Evolutionary conservation across 306 rosid genomes (phyloP).

Genomic region (Casuarina glauca): DNA sequence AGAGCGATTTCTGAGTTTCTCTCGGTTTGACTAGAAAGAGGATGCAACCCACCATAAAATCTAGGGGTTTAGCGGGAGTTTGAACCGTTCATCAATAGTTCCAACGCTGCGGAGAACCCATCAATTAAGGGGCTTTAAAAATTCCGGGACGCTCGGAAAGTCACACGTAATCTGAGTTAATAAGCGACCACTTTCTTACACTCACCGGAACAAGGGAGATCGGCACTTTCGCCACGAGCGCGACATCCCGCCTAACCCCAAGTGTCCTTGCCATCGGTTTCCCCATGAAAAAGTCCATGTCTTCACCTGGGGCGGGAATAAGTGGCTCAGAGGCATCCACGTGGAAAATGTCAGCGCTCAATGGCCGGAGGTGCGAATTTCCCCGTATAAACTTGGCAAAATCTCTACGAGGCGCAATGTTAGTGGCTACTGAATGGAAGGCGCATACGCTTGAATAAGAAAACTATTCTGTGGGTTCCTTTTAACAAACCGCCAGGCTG

Average conservation of each 20-base stretch:
- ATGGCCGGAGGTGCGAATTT: neutral
- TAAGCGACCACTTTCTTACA: neutral
- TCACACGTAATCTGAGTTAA: neutral
- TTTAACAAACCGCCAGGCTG: neutral
- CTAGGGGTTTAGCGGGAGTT: no score
- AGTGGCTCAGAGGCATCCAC: neutral
- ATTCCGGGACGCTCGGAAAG: neutral
- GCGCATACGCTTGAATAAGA: constrained; percentile 11
- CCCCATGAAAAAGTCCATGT: neutral
- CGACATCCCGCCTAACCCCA: neutral
- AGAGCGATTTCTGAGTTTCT: no score
- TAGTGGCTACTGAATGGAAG: neutral
- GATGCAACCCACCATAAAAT: no score
- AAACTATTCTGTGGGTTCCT: neutral
- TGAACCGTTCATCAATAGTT: no score
- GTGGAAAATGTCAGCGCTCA: constrained; percentile 33
- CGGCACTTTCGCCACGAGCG: neutral
- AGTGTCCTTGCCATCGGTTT: constrained; percentile 1
- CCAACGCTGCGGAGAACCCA: no score
- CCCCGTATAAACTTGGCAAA: neutral
- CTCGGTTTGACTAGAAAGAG: no score
- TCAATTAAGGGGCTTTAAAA: neutral
- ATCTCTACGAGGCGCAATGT: neutral
- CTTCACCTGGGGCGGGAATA: constrained; percentile 17
- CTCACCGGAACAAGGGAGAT: neutral